A percentile compares a stretch with the other conserved stretches of the same genome.
Evolutionary conservation across 1,284 basidiomycete genomes (phyloP).

Genomic region (Ceratobasidium sp.): DNA sequence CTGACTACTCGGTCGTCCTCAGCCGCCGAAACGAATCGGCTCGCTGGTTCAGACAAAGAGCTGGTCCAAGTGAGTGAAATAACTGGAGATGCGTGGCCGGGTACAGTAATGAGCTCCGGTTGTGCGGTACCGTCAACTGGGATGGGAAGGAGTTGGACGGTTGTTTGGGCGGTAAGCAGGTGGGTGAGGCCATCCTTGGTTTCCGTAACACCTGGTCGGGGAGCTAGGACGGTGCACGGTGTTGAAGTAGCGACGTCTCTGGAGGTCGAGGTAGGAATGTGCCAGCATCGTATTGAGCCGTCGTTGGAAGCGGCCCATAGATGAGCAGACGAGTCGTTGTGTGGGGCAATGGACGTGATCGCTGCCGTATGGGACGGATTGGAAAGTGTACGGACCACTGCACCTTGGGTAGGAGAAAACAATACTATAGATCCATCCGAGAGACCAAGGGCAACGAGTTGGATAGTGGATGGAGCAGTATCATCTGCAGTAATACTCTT

Average conservation of each 20-base stretch:
- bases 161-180: constrained; percentile 65
- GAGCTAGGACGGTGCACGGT: constrained; percentile 58
- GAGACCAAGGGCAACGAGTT: constrained; percentile 39
- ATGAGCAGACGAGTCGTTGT: constrained; percentile 36
- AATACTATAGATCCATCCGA: constrained; percentile 39
- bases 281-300: constrained; percentile 63
- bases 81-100: constrained; percentile 70
- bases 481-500: constrained; percentile 12
- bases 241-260: constrained; percentile 54
- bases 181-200: constrained; percentile 51
- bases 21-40: constrained; percentile 69
- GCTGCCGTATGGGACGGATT: constrained; percentile 61
- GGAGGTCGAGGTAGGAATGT: constrained; percentile 57
- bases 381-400: constrained; percentile 58
- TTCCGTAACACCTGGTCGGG: constrained; percentile 43
- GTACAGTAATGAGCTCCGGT: constrained; percentile 61
- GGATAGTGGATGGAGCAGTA: constrained; percentile 1
- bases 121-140: constrained; percentile 45
- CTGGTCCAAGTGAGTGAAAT: constrained; percentile 60
- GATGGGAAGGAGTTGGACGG: constrained; percentile 60
- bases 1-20: constrained; percentile 79
- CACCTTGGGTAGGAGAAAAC: constrained; percentile 47
- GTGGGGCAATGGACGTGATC: constrained; percentile 49
- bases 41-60: constrained; percentile 37
- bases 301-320: constrained; percentile 67